Base-by-base conservation (phyloP, 179 eudicot species). In the Silene coronaria region DNA sequence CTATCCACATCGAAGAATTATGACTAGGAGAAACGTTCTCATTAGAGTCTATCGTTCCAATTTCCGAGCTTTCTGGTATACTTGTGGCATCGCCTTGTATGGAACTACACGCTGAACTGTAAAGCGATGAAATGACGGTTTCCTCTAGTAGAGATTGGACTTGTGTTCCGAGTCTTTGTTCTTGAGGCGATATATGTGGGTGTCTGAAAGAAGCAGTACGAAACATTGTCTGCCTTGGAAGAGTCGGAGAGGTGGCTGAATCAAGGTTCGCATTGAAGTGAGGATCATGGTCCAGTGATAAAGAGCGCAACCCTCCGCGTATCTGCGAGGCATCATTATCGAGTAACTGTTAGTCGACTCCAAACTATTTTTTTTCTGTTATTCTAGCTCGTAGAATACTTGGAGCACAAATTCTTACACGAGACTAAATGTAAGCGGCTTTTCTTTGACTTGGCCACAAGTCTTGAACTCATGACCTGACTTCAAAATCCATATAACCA, bases 201-300 rank as follows among this genome's bases (percentile, higher is more conserved):
- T n/a, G n/a, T n/a, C n/a, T n/a, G n/a, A n/a, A n/a, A 57, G 83
- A 81, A 53, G 80, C 75, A 45, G 77, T 71, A 2, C 66, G 77
- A 24, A 72, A 65, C 80, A 76, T 80, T 45, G 60, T 30, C 48
- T 80, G 75, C 77, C 80, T 76, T 6, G 74, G 70, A 63, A 76
- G 59, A 28, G 42, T 28, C 5, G 71, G 34, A 7, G 83, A 66
- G 8, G 60, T 28, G 22, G 12, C 51, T 3, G 77, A 61, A 27
- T 59, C 32, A 9, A 36, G 0, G 74, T 59, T 38, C 42, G 32
- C 17, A 16, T 13, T 72, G 61, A 38, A 22, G 24, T 19, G 19
- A 51, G 73, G 77, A 73, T 73, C 74, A 30, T 51, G 72, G 28
- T 61, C 72, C 17, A 61, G 58, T 73, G 83, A 77, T 64, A 73